phyloP scores from a whole-genome alignment of 176 grass and related monocot species.

The Eremochloa ophiuroides region DNA sequence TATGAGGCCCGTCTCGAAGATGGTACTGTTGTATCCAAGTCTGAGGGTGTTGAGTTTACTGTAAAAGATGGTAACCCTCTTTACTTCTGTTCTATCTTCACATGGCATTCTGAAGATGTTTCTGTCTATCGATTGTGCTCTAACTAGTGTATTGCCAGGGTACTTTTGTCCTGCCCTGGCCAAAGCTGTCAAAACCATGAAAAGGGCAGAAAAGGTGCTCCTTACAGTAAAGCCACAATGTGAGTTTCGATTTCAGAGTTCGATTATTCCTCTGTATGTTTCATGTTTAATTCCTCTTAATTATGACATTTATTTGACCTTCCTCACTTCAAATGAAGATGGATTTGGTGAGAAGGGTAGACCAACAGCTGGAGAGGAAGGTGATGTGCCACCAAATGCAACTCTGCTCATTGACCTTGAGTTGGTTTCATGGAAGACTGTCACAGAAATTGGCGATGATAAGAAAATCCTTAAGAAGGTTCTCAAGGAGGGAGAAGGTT shows the following conservation, averaged over 20 bases:
- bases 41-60: constrained; percentile 74
- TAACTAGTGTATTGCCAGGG: constrained; percentile 43
- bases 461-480: constrained; percentile 97
- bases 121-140: not conserved
- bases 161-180: constrained; percentile 73
- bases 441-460: constrained; percentile 92
- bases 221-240: constrained; percentile 94
- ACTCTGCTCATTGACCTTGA: constrained; percentile 65
- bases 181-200: constrained; percentile 93
- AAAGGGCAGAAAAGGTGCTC: constrained; percentile 72
- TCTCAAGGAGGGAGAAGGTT: constrained; percentile 84
- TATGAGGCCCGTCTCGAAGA: constrained; percentile 80
- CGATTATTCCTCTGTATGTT: not conserved
- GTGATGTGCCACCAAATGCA: constrained; percentile 67
- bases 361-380: constrained; percentile 51
- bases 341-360: constrained; percentile 91
- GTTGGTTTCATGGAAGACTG: constrained; percentile 91
- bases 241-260: constrained; percentile 35
- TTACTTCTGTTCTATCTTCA: not conserved
- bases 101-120: not conserved
- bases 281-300: not conserved
- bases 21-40: constrained; percentile 71
- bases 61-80: constrained; percentile 79
- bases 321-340: constrained; percentile 39
- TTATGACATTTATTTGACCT: not conserved